phyloP scores from a whole-genome alignment of 2,329 filamentous ascomycete genomes.

The Lachnellula subtilissima region DNA sequence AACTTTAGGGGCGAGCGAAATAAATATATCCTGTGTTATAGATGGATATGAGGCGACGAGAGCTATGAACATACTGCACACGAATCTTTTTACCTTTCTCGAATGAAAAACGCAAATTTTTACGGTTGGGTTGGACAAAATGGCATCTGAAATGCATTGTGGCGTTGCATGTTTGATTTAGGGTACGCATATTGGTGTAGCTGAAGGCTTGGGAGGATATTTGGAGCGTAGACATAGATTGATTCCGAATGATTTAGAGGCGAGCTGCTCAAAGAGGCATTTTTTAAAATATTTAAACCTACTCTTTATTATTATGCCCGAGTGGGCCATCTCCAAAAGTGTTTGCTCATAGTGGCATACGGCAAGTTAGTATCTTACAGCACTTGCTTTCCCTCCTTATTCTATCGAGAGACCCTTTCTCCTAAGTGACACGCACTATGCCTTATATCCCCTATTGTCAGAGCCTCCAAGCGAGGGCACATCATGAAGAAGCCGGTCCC shows the following conservation, averaged over 20 bases:
- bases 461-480: background rate
- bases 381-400: too few species aligned
- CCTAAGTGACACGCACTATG: too few species aligned
- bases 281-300: too few species aligned
- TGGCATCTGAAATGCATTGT: background rate
- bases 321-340: too few species aligned
- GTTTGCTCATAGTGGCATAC: too few species aligned
- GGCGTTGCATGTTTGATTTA: background rate
- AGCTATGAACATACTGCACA: constrained; percentile 94
- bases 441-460: background rate
- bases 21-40: constrained; percentile 98
- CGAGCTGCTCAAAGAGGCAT: too few species aligned
- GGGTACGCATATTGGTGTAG: background rate
- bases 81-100: constrained; percentile 92
- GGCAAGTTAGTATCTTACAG: too few species aligned
- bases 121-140: background rate
- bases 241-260: background rate
- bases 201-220: background rate
- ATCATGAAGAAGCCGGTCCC: background rate
- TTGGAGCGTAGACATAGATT: background rate
- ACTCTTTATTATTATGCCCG: too few species aligned
- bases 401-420: too few species aligned
- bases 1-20: constrained; percentile 81
- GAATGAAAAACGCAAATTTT: constrained; percentile 41
- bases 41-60: constrained; percentile 85